Base-by-base conservation (phyloP, 768 basidiomycete species). In the Rubroboletus pulcherrimus region DNA sequence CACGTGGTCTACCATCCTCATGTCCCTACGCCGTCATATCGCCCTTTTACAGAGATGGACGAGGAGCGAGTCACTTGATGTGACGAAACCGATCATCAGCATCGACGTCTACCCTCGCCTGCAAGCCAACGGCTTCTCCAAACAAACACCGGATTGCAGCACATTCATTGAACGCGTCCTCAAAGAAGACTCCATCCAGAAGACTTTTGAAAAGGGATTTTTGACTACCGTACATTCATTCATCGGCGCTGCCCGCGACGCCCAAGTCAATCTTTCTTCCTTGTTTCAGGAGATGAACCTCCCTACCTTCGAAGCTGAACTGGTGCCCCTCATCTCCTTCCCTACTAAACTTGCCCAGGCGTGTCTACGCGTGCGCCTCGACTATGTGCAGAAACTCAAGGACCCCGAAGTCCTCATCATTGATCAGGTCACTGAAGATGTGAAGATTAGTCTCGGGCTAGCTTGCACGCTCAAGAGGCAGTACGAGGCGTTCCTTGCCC, bases 391-490 rank as follows among this genome's bases (percentile, higher is more conserved):
- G 69, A 91, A 91, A 67, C 80, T 96, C 54, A 87, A 85, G 65
- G 91, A 95, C 54, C 93, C 93, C 1, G 91, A 91, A 54, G 78
- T 90, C 55, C 80, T 97, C 53, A 91, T 95, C 55, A 90, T 98
- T 58, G 92, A 97, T 71, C 93, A 97, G 71, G 88, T 96, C 78
- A 86, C 87, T 15, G 93, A 94, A 63, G 94, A 96, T 67, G 80
- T 98, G 59, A 91, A 94, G 67, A 81, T 95, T 53, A 88, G 88
- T 63, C 86, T 99, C 50, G 91, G 89, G 21, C 78, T 97, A 42
- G 94, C 96, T 26, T 96, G 94, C 64, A 88, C 92, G n/a, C 84
- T 98, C 63, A 97, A 97, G 73, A 80, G 89, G 57, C 93, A 97
- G 70, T 97, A 97, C 72, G 85, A 93, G 62, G 90, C 86, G n/a